Percentiles rank a stretch among this genome's conserved stretches.
phyloP scores from a whole-genome alignment of 2,329 filamentous ascomycete species.

The Ophiocordyceps unilateralis region DNA sequence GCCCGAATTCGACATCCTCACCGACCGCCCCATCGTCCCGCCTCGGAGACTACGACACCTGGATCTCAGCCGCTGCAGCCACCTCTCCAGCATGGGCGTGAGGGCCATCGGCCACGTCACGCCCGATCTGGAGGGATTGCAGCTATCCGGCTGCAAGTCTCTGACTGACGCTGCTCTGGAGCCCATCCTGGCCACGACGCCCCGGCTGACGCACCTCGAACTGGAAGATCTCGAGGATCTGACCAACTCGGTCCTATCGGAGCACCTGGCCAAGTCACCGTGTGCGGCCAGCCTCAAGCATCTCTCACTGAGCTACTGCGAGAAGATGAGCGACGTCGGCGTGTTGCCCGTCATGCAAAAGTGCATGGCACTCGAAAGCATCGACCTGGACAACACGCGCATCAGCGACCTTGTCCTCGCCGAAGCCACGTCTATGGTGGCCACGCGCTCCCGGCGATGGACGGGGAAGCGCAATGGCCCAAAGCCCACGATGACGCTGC shows the following conservation, averaged over 20 bases:
- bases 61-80: constrained; percentile 64
- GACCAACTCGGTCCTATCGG: constrained; percentile 54
- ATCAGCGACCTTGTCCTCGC: constrained; percentile 73
- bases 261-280: constrained; percentile 59
- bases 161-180: constrained; percentile 59
- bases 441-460: constrained; percentile 37
- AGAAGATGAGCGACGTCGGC: constrained; percentile 64
- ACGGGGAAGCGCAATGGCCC: constrained; percentile 17
- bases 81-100: constrained; percentile 58
- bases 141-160: constrained; percentile 60
- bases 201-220: constrained; percentile 69
- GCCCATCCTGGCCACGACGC: constrained; percentile 56
- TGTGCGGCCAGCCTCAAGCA: constrained; percentile 59
- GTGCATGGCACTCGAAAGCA: constrained; percentile 48
- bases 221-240: constrained; percentile 69
- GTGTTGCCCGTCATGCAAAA: constrained; percentile 68
- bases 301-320: constrained; percentile 80
- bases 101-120: constrained; percentile 54
- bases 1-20: constrained; percentile 67
- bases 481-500: constrained; percentile 44
- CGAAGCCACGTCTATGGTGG: constrained; percentile 70
- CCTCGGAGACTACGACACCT: constrained; percentile 66
- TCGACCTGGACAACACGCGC: constrained; percentile 88
- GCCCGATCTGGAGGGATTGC: constrained; percentile 65
- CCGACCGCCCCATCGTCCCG: constrained; percentile 57